These are phyloP conservation scores for Psilocybe cyanescens DNA, from an alignment of 768 basidiomycete species.

Conservation along the genomic window DNA sequence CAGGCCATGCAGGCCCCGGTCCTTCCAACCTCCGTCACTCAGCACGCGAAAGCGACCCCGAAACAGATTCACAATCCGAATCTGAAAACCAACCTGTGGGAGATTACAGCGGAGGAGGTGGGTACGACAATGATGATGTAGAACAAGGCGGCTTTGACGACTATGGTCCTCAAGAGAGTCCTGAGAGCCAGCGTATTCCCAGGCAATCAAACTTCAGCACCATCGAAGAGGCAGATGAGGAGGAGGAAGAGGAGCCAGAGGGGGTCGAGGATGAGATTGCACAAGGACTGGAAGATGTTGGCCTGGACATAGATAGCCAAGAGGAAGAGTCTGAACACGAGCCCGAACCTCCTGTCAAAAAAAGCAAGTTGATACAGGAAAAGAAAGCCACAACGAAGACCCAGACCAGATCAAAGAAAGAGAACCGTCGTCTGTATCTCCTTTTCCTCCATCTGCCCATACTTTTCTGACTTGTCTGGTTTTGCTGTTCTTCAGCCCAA, in stretches of 20 bases:
- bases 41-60: constrained; percentile 23
- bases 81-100: constrained; percentile 33
- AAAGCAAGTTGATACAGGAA: constrained; percentile 29
- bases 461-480: not conserved
- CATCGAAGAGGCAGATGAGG: constrained; percentile 47
- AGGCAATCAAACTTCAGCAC: constrained; percentile 50
- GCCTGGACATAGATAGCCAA: constrained; percentile 30
- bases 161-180: constrained; percentile 30
- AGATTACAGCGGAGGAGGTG: constrained; percentile 28
- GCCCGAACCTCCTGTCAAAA: constrained; percentile 40
- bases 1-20: constrained; percentile 38
- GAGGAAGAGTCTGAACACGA: constrained; percentile 34
- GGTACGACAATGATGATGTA: constrained; percentile 24
- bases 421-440: constrained; percentile 39
- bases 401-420: constrained; percentile 38
- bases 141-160: constrained; percentile 30
- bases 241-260: constrained; percentile 37
- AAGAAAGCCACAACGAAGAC: constrained; percentile 25
- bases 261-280: constrained; percentile 48
- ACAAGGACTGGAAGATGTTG: constrained; percentile 41
- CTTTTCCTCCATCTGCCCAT: not conserved
- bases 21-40: constrained; percentile 45
- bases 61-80: constrained; percentile 30
- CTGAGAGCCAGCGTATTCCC: constrained; percentile 27
- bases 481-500: constrained; percentile 26